These are phyloP conservation scores for Cystofilobasidium ferigula DNA, from an alignment of 768 basidiomycete species.

Conservation along the genomic window DNA sequence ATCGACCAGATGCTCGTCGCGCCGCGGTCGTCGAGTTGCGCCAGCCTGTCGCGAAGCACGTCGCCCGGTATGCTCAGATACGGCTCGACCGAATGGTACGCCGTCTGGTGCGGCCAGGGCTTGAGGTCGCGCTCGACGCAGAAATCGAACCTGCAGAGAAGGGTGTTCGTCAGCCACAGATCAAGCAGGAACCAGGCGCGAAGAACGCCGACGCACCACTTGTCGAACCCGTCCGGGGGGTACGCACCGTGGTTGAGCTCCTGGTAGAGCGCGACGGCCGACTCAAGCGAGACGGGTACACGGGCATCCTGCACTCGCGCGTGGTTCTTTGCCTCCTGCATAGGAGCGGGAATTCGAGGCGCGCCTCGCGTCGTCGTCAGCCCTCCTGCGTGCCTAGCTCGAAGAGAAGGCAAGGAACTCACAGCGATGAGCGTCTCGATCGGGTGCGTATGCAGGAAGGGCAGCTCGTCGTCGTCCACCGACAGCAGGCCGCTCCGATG, in stretches of 20 bases:
- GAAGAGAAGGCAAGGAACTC: not conserved
- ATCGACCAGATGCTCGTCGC: conserved; percentile 11
- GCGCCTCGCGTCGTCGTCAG: too few species aligned
- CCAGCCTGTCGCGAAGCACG: not conserved
- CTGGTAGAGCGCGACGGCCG: conserved; percentile 6
- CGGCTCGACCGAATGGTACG: conserved; percentile 15
- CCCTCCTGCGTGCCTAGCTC: too few species aligned
- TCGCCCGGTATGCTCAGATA: conserved; percentile 12
- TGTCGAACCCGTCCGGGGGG: conserved; percentile 15
- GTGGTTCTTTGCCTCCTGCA: conserved; percentile 16
- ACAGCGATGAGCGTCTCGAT: conserved; percentile 13
- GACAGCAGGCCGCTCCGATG: conserved; percentile 6
- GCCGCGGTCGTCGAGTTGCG: conserved; percentile 12
- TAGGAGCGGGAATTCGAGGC: too few species aligned
- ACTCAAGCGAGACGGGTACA: not conserved
- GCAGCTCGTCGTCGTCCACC: conserved; percentile 6
- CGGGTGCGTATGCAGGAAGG: not conserved
- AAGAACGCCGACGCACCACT: conserved; percentile 7
- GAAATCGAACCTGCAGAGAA: conserved; percentile 14
- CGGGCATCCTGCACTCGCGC: conserved; percentile 9
- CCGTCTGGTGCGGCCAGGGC: conserved; percentile 19
- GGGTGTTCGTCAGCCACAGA: too few species aligned
- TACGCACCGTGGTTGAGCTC: conserved; percentile 17
- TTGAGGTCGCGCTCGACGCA: conserved; percentile 16
- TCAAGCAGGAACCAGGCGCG: not conserved